Evolutionary conservation across 345 rosid genomes (phyloP).

Genomic region (Cochlearia excelsa): DNA sequence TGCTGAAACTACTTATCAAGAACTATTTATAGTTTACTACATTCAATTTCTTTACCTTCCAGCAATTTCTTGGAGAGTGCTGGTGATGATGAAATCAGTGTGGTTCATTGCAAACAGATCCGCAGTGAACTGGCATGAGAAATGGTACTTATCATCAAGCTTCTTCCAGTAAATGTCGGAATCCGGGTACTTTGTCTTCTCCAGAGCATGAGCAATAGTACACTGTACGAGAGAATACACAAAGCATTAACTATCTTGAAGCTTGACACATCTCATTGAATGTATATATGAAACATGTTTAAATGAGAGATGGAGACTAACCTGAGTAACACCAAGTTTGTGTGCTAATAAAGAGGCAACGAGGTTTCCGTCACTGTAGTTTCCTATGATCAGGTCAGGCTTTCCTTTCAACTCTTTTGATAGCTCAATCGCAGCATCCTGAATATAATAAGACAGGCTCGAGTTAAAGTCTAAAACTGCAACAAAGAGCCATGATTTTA

Average conservation of each 20-base stretch:
- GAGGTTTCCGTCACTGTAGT: conserved; percentile 91
- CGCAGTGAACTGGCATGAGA: conserved; percentile 89
- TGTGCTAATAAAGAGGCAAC: conserved; percentile 82
- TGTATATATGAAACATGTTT: not conserved
- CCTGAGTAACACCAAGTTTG: conserved; percentile 86
- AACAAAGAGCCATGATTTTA: not conserved
- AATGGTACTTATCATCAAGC: conserved; percentile 83
- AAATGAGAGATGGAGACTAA: conserved; percentile 22
- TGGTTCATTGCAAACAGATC: conserved; percentile 93
- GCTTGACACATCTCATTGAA: not conserved
- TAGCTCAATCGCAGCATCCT: conserved; percentile 78
- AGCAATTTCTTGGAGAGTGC: conserved; percentile 94
- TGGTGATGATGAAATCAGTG: conserved; percentile 88
- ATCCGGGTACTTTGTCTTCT: conserved; percentile 88
- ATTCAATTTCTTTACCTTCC: conserved; percentile 58
- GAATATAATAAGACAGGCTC: conserved; percentile 11
- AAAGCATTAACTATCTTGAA: not conserved
- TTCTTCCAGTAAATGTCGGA: conserved; percentile 90
- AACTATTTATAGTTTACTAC: not conserved
- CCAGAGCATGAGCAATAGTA: conserved; percentile 88
- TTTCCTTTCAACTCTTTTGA: conserved; percentile 74
- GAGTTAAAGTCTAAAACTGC: not conserved
- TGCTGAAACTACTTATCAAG: not conserved
- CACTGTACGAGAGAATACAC: conserved; percentile 44
- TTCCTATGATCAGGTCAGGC: conserved; percentile 82